Base-by-base conservation (phyloP, 1,139 yeast species). In the Debaryomyces coudertii region DNA sequence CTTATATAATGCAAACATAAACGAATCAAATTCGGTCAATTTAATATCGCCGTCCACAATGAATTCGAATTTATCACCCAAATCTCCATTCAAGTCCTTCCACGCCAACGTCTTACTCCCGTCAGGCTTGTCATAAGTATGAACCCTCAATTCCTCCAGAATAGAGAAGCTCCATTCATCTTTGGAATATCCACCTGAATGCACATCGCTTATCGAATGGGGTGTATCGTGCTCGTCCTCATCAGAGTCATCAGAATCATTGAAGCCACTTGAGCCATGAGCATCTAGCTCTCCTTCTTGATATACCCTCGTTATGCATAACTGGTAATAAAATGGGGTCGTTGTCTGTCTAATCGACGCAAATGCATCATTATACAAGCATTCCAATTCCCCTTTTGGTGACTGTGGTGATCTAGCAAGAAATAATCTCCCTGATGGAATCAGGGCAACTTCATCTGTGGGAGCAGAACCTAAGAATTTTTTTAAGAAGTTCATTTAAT, bases 371-470 rank as follows among this genome's bases (percentile, higher is more conserved):
- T 82, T 86, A 43, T 80, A 85, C 36, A 93, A 75, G 62, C 97
- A 90, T 64, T 93, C 97, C 36, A 84, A 73, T 24, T 84, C 90
- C 3, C 96, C 93, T 62, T 89, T 89, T 11, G 96, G 97, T 6
- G 96, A 87, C 12, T 76, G 77, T 7, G 89, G 88, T 4, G 87
- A 76, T 42, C 98, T 73, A 23, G 87, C 77, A 41, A 92, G 73
- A 59, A 77, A 87, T 45, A 93, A 75, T 64, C 84, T 86, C 6
- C 98, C 99, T 1, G 86, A 79, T 1, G 96, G 90, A 42, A 93
- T 77, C 59, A 80, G 76, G 11, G 84, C 83, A 39, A 89, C 68
- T 54, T 86, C 95, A 57, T 85, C 89, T 39, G 82, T 79, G 12
- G 84, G 71, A 14, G 78, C 72, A 5, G 82, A 68, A 2, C 85